A percentile compares a stretch with the other conserved stretches of the same genome.
Evolutionary conservation across 805 yeast genomes (phyloP).

Genomic region (Torulaspora microellipsoides): DNA sequence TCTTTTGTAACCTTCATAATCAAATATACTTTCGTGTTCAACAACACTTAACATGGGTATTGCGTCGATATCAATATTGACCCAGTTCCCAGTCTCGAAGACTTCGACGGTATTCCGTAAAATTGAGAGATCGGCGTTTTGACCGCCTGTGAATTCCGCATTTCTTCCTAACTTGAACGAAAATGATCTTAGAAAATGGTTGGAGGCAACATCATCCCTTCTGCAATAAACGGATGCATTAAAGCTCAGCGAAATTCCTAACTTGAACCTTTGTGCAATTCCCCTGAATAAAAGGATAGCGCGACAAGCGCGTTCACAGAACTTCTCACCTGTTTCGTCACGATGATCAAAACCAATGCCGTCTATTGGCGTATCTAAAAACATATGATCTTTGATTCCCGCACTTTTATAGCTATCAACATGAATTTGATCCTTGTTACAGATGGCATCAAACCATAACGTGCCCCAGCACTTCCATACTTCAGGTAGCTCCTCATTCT

Average conservation of each 20-base stretch:
- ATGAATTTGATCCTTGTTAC: slow-evolving; percentile 46
- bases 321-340: slow-evolving; percentile 33
- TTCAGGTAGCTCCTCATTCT: slow-evolving; percentile 63
- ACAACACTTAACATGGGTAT: slow-evolving; percentile 26
- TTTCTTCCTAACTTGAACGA: slow-evolving; percentile 22
- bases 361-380: slow-evolving; percentile 59
- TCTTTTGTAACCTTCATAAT: slow-evolving; percentile 32
- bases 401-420: slow-evolving; percentile 44
- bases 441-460: slow-evolving; percentile 65
- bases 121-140: slow-evolving; percentile 1
- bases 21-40: slow-evolving; percentile 29
- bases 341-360: slow-evolving; percentile 46
- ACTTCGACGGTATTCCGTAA: slow-evolving; percentile 7
- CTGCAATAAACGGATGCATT: slow-evolving; percentile 15
- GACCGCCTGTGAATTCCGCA: not conserved
- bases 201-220: slow-evolving; percentile 12
- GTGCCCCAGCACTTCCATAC: slow-evolving; percentile 87
- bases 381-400: slow-evolving; percentile 54
- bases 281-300: slow-evolving; percentile 29
- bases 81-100: slow-evolving; percentile 21
- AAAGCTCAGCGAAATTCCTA: slow-evolving; percentile 12
- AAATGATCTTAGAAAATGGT: slow-evolving; percentile 19
- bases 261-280: slow-evolving; percentile 22
- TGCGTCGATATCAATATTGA: slow-evolving; percentile 21
- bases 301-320: slow-evolving; percentile 34